phyloP scores from a whole-genome alignment of 2,329 filamentous ascomycete species.

The Neoscytalidium dimidiatum region DNA sequence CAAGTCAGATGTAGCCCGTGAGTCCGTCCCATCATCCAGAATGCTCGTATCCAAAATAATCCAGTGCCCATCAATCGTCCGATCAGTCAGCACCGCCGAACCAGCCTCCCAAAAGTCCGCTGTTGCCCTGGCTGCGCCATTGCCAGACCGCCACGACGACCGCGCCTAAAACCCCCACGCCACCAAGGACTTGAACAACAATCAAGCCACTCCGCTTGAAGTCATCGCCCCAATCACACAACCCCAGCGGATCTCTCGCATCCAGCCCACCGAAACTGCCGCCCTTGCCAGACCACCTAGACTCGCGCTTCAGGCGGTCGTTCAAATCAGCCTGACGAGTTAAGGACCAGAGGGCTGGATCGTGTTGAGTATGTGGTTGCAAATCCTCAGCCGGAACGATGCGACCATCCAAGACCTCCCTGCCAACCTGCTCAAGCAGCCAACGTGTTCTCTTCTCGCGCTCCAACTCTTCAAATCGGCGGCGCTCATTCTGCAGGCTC shows the following conservation, averaged over 20 bases:
- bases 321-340: conserved; percentile 31
- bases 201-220: conserved; percentile 66
- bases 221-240: conserved; percentile 69
- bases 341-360: conserved; percentile 15
- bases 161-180: conserved; percentile 73
- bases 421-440: conserved; percentile 69
- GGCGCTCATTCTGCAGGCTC: conserved; percentile 72
- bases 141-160: conserved; percentile 55
- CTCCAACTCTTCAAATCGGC: conserved; percentile 63
- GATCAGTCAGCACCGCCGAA: background rate
- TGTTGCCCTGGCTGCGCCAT: conserved; percentile 1
- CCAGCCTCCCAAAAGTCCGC: background rate
- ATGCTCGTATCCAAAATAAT: background rate
- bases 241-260: conserved; percentile 75
- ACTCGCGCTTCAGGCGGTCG: conserved; percentile 33
- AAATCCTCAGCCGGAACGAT: conserved; percentile 27
- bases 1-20: background rate
- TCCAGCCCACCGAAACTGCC: conserved; percentile 37
- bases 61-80: too few relatives aligned
- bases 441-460: conserved; percentile 66
- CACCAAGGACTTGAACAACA: conserved; percentile 72
- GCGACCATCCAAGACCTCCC: conserved; percentile 54
- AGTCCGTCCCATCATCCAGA: background rate
- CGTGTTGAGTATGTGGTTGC: conserved; percentile 17
- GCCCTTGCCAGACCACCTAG: conserved; percentile 26